Evolutionary conservation across 495 filamentous ascomycete species (phyloP).

Genomic region (Rhypophila decipiens): DNA sequence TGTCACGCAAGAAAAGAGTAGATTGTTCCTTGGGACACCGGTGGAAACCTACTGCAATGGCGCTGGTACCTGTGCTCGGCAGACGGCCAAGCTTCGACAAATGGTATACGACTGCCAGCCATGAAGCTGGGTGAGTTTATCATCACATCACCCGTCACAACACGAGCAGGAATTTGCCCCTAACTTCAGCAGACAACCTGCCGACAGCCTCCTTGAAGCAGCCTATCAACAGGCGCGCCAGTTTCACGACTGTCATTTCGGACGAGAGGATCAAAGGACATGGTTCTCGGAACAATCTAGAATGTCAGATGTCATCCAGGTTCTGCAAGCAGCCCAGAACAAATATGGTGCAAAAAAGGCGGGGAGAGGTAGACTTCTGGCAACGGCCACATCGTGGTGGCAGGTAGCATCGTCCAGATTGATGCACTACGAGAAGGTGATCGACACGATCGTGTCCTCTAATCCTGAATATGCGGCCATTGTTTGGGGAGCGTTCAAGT

Average conservation of each 20-base stretch:
- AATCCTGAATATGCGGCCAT: constrained; percentile 2
- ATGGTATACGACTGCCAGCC: neutral
- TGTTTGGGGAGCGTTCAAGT: constrained; percentile 4
- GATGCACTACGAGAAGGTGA: constrained; percentile 5
- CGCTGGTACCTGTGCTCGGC: too few relatives aligned
- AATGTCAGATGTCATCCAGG: neutral
- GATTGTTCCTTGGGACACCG: too few relatives aligned
- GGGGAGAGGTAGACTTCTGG: neutral
- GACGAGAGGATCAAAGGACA: neutral
- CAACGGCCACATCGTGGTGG: constrained; percentile 1
- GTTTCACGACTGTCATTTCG: neutral
- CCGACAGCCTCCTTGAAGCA: too few relatives aligned
- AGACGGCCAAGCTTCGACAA: neutral
- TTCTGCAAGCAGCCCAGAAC: neutral
- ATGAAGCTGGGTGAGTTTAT: neutral
- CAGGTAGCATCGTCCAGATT: neutral
- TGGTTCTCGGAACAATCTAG: neutral
- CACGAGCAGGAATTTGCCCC: too few relatives aligned
- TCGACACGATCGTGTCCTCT: constrained; percentile 3
- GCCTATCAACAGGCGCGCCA: neutral
- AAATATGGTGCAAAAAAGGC: neutral
- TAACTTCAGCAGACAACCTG: too few relatives aligned
- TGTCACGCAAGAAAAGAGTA: too few relatives aligned
- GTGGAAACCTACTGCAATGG: too few relatives aligned
- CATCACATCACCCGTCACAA: too few relatives aligned